These are phyloP conservation scores for Hypericum androsaemum DNA, from an alignment of 345 rosid species.

Conservation along the genomic window DNA sequence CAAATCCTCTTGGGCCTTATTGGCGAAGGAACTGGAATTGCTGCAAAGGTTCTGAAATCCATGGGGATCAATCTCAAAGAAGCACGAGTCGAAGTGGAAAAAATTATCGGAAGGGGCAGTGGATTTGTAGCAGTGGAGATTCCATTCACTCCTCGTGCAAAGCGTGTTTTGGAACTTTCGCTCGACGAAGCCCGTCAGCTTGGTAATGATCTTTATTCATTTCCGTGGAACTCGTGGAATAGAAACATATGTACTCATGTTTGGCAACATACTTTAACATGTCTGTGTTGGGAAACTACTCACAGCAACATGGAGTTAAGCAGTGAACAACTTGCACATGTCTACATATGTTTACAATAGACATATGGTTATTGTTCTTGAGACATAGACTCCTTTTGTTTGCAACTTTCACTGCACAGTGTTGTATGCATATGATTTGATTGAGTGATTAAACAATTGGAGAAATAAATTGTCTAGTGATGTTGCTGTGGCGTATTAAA, in stretches of 20 bases:
- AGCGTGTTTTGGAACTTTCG: conserved; percentile 86
- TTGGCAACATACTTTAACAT: not conserved
- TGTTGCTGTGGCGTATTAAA: not conserved
- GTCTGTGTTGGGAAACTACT: too few relatives aligned
- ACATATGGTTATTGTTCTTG: too few relatives aligned
- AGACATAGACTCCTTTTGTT: too few relatives aligned
- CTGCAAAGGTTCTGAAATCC: conserved; percentile 90
- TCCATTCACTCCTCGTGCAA: conserved; percentile 97
- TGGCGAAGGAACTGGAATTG: conserved; percentile 96
- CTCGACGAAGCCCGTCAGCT: conserved; percentile 92
- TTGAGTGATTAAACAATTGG: too few relatives aligned
- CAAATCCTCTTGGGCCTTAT: conserved; percentile 83
- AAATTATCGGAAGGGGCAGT: conserved; percentile 91
- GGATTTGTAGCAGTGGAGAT: conserved; percentile 96
- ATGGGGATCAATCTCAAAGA: conserved; percentile 95
- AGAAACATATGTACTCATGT: not conserved
- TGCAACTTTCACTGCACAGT: too few relatives aligned
- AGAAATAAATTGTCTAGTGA: too few relatives aligned
- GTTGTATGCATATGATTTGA: too few relatives aligned
- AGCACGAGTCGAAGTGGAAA: conserved; percentile 91
- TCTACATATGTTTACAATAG: too few relatives aligned
- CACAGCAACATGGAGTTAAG: too few relatives aligned
- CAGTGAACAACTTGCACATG: too few relatives aligned
- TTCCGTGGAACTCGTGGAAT: too few relatives aligned
- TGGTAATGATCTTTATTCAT: conserved; percentile 31